phyloP scores from a whole-genome alignment of 495 filamentous ascomycete genomes.

The Penicillium steckii region DNA sequence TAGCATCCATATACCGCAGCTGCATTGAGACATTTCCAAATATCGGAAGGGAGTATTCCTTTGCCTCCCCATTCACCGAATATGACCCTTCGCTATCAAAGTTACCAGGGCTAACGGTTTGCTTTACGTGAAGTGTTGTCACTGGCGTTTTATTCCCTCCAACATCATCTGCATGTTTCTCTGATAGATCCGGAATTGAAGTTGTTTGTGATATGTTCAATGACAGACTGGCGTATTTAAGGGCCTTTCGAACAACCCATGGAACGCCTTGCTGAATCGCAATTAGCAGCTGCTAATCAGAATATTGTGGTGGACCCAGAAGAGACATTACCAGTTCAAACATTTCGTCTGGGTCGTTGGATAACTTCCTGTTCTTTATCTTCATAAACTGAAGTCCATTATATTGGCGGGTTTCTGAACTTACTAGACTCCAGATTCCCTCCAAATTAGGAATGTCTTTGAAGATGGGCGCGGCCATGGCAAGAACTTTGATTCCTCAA shows the following conservation, averaged over 20 bases:
- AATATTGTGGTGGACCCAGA: neutral
- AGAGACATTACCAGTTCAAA: constrained; percentile 15
- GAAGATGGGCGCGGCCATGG: constrained; percentile 7
- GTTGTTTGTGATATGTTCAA: constrained; percentile 15
- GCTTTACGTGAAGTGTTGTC: constrained; percentile 15
- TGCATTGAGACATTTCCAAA: constrained; percentile 19
- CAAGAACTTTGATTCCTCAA: no score
- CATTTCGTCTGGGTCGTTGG: constrained; percentile 18
- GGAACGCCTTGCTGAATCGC: constrained; percentile 22
- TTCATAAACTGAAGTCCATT: neutral
- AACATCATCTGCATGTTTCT: neutral
- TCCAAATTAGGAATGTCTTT: constrained; percentile 8
- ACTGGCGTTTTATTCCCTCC: neutral
- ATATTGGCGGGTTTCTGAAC: neutral
- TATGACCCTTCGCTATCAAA: constrained; percentile 18
- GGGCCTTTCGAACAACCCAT: constrained; percentile 14
- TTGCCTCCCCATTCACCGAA: constrained; percentile 6
- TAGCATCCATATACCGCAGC: constrained; percentile 6
- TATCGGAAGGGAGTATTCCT: constrained; percentile 14
- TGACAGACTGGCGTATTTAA: constrained; percentile 13
- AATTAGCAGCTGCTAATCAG: neutral
- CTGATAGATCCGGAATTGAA: neutral
- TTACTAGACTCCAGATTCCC: constrained; percentile 19
- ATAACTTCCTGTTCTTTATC: constrained; percentile 18
- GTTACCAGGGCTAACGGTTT: constrained; percentile 12